Evolutionary conservation across 2,329 filamentous ascomycete genomes (phyloP).

Genomic region (Colletotrichum cereale): DNA sequence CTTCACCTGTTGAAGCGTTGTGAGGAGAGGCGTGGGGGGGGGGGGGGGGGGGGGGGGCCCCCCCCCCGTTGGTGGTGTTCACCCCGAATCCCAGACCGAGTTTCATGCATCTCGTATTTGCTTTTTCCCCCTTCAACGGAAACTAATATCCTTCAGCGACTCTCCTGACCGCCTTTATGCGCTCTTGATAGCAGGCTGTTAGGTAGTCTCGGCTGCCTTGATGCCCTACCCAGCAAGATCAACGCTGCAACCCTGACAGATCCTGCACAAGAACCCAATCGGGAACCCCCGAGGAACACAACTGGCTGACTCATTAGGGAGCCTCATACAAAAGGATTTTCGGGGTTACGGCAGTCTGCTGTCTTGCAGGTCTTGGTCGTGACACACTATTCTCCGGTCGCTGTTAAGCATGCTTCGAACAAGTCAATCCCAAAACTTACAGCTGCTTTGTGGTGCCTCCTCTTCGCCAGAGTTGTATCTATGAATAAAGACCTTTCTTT

Average conservation of each 20-base stretch:
- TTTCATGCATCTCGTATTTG: background rate
- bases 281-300: background rate
- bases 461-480: no score
- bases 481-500: background rate
- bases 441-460: background rate
- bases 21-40: background rate
- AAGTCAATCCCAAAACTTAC: background rate
- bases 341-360: background rate
- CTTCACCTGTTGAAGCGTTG: background rate
- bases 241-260: background rate
- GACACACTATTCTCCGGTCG: background rate
- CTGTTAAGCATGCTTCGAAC: background rate
- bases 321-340: background rate
- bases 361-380: background rate
- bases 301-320: background rate
- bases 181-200: background rate
- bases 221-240: background rate
- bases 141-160: background rate
- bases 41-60: background rate
- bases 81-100: background rate
- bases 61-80: no score
- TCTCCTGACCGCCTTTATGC: conserved; percentile 3
- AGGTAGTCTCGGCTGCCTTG: background rate
- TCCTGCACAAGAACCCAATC: background rate
- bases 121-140: background rate